These are phyloP conservation scores for Metarhizium brunneum DNA, from an alignment of 2,329 filamentous ascomycete genomes.

Conservation along the genomic window DNA sequence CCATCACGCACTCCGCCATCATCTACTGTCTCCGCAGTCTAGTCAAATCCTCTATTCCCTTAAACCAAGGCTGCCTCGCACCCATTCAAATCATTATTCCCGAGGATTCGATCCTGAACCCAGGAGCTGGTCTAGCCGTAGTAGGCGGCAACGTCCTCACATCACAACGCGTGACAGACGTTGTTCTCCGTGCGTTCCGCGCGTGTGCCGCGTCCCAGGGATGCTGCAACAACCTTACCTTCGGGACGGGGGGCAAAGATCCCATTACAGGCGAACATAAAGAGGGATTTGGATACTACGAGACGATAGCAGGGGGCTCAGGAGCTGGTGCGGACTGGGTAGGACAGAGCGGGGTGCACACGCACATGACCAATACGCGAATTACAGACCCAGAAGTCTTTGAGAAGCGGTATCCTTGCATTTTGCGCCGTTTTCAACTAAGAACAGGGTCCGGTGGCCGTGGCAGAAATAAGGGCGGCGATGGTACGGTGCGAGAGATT, in stretches of 20 bases:
- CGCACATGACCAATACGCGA: conserved; percentile 78
- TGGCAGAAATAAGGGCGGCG: conserved; percentile 60
- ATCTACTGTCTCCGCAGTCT: conserved; percentile 79
- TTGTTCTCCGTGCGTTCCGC: conserved; percentile 70
- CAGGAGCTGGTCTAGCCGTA: conserved; percentile 68
- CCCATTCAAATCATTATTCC: conserved; percentile 70
- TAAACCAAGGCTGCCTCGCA: conserved; percentile 77
- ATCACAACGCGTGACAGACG: conserved; percentile 71
- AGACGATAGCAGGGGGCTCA: conserved; percentile 71
- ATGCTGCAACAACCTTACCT: conserved; percentile 77
- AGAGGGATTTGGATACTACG: conserved; percentile 73
- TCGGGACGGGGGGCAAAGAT: conserved; percentile 67
- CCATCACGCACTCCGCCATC: conserved; percentile 46
- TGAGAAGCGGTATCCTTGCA: conserved; percentile 59
- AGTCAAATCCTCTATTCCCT: conserved; percentile 71
- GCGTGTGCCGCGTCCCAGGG: conserved; percentile 74
- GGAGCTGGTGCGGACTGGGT: conserved; percentile 67
- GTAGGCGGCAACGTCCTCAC: conserved; percentile 80
- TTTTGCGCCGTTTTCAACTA: conserved; percentile 62
- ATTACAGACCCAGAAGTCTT: conserved; percentile 77
- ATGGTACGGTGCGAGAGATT: conserved; percentile 70
- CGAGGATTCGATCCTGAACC: conserved; percentile 62
- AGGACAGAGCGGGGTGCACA: conserved; percentile 68
- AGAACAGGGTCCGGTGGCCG: conserved; percentile 44
- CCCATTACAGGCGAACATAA: conserved; percentile 37